Base-by-base conservation (phyloP, 176 grass and related monocot species). In the Cenchrus americanus region DNA sequence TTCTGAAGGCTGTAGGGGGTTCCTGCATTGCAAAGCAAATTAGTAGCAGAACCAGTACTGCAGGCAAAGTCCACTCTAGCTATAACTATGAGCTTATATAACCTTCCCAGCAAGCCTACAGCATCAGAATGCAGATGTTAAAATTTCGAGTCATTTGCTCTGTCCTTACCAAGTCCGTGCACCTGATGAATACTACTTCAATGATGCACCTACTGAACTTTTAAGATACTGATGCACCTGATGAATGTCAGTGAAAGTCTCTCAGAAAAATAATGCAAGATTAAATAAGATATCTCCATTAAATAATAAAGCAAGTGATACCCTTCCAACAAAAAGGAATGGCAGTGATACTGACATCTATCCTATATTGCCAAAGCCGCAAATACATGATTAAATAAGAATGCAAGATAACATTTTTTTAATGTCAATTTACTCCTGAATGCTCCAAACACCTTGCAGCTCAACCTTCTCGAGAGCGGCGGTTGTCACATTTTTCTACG, bases 391-490 rank as follows among this genome's bases (percentile, higher is more conserved):
- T 73, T 17, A 73, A 59, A 50, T 44, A 50, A 84, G 49, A 60
- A 5, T 18, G 22, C 21, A 55, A 27, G 57, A 62, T 13, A 41
- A 14, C 62, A 53, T 76, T 30, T 7, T 14, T 26, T 37, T 37
- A 37, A 62, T 65, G 17, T 75, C 43, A 27, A 24, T 67, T 67
- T 69, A 80, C 49, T 61, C 37, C 48, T 91, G 71, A 82, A 50
- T 76, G 42, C 22, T 77, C 41, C 21, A 23, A 71, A 66, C 75
- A 65, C 80, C 14, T 77, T 90, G 88, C 93, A 95, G 93, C 80
- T 86, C 81, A 51, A 90, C 85, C 10, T 90, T 95, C 84, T 84
- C 83, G 6, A 86, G 88, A 64, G 93, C 85, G 14, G 87, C 88
- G 10, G 61, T 77, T 43, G 62, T 92, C 63, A 87, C 69, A 82